Base-by-base conservation (phyloP, 1,139 yeast species). In the Yamadazyma songkhlaensis region DNA sequence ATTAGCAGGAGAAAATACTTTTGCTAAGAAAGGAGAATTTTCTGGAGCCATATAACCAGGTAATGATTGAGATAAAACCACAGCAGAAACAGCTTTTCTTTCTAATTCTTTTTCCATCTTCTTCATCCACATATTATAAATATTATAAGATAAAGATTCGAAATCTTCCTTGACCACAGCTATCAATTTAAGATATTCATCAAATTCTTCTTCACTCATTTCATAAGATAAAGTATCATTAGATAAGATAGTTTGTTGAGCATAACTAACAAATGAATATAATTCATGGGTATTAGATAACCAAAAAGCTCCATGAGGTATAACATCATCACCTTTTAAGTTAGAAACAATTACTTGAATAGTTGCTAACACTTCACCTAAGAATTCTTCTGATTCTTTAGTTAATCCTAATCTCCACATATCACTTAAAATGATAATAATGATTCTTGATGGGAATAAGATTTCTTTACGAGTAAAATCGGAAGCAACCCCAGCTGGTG, bases 321-420 rank as follows among this genome's bases (percentile, higher is more conserved):
- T 83, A 30, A 88, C 82, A 46, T 88, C 95, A 43, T 87, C 95
- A 37, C 92, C 96, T 54, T 82, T 82, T 57, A 84, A 70, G 4
- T 67, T 59, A 7, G 83, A 74, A 13, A 84, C 90, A 48, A 82
- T 81, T 38, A 78, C 81, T 67, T 92, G 98, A 48, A 92, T 89
- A 3, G 88, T 84, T 31, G 89, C 81, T 60, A 92, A 74, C 4
- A 88, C 95, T 59, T 86, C 94, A 37, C 97, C 97, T 47, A 92
- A 68, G 60, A 92, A 87, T 42, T 81, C 83, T 67, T 92, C 98
- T 54, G 94, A 81, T 61, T 90, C 96, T 50, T 85, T 83, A 27
- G 96, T 89, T 53, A 89, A 76, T 2, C 98, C 97, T 41, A 90
- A 73, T 63, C 97, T 79, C 99, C 99, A 92, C 98, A 92, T 89